These are phyloP conservation scores for Vaccinium myrtillus DNA, from an alignment of 148 eudicot species.

Conservation along the genomic window DNA sequence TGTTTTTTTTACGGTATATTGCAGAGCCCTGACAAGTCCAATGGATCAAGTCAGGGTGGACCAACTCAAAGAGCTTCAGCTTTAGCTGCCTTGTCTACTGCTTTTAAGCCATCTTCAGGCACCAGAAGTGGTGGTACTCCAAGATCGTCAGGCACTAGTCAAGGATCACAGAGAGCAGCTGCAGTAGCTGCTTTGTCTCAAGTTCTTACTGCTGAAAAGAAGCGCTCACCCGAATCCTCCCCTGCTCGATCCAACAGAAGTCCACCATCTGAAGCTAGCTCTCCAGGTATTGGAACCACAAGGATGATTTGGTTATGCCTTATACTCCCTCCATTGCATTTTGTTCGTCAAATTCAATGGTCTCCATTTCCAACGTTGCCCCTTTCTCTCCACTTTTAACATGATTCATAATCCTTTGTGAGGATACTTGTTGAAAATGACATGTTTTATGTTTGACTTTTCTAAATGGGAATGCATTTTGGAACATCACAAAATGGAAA, in stretches of 20 bases:
- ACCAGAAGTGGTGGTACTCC: constrained; percentile 46
- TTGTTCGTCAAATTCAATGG: not conserved
- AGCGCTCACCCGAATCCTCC: constrained; percentile 56
- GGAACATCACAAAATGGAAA: not conserved
- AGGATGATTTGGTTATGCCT: not conserved
- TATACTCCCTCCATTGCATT: not conserved
- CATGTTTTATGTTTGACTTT: not conserved
- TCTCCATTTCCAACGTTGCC: not conserved
- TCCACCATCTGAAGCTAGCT: constrained; percentile 52
- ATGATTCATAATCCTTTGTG: not conserved
- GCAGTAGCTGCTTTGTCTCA: constrained; percentile 95
- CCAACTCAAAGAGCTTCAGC: constrained; percentile 82
- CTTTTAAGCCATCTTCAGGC: constrained; percentile 73
- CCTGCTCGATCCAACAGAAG: constrained; percentile 60
- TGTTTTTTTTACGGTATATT: constrained; percentile 14
- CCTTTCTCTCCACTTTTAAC: not conserved
- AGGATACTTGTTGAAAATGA: not conserved
- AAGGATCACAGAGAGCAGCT: constrained; percentile 92
- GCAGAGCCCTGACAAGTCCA: constrained; percentile 61
- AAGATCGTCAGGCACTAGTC: constrained; percentile 41
- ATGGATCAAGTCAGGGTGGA: constrained; percentile 79
- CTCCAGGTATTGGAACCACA: constrained; percentile 41
- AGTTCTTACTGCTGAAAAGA: constrained; percentile 90
- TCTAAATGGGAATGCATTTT: not conserved
- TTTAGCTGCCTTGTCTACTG: constrained; percentile 76